Conservation (phyloP, 1,139 yeast species). For the Yamadazyma sp. region DNA sequence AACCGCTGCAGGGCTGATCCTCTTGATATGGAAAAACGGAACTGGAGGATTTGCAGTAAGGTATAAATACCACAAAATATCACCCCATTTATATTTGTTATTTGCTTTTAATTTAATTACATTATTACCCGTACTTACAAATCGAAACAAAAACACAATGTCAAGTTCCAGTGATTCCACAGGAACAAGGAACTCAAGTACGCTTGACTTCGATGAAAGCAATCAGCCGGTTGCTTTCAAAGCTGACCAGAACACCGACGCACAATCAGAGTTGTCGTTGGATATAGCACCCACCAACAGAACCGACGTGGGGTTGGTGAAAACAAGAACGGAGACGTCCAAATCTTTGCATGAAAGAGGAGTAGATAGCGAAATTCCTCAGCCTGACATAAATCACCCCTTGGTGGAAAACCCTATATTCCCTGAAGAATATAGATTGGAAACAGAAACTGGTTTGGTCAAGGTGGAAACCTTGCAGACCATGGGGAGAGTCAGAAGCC, state of each 20-base stretch:
- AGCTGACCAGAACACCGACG: conserved; percentile 34
- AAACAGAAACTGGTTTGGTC: conserved; percentile 84
- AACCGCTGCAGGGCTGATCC: conserved; percentile 1
- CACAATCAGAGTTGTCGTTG: conserved; percentile 38
- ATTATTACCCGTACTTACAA: neutral
- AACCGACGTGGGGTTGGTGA: conserved; percentile 6
- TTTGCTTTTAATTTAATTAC: neutral
- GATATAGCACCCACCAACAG: conserved; percentile 12
- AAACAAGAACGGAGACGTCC: conserved; percentile 69
- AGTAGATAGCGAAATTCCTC: conserved; percentile 49
- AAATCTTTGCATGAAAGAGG: conserved; percentile 67
- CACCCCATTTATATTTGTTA: neutral
- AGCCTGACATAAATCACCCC: conserved; percentile 62
- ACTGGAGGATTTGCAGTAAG: neutral
- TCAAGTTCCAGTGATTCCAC: conserved; percentile 5
- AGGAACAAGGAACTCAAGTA: too few species aligned
- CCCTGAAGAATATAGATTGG: conserved; percentile 89
- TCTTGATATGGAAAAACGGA: conserved; percentile 3
- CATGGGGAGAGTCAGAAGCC: conserved; percentile 56
- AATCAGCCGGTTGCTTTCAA: conserved; percentile 10
- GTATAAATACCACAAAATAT: neutral
- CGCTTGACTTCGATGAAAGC: conserved; percentile 9
- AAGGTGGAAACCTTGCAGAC: conserved; percentile 71
- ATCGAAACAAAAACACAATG: neutral
- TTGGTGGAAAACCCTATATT: conserved; percentile 66